Evolutionary conservation across 106 monocot genomes (phyloP), one percentile per base, ranked within the genome.

Genomic region (Dendrobium nobile): DNA sequence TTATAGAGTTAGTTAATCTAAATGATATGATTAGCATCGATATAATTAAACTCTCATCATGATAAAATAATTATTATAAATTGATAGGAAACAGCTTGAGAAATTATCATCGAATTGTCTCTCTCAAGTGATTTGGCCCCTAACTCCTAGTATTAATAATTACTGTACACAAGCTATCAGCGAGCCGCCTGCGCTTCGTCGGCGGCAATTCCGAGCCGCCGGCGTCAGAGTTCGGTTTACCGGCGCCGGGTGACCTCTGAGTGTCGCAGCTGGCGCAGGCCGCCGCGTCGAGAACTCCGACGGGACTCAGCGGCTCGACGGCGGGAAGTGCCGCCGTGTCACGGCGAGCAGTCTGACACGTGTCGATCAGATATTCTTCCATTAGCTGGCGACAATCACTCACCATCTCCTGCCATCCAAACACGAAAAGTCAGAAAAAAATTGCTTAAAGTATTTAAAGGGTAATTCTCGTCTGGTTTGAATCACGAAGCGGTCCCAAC

Each of bases 241-340:
- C 8, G 43, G 67, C 8, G n/a, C 26, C 56, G 3, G 81, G 78
- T 4, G 84, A 92, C 31, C 37, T 84, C 22, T 82, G 80, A 22
- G 88, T 76, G 68, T 90, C 85, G 79, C 88, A 88, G 82, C 92
- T 91, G 5, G 78, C 80, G 83, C 90, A 95, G 0, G 90, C 82
- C 13, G 88, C 89, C 31, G 92, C 92, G 64, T 95, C 95, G 9
- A 95, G 84, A 41, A 95, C 89, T 73, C 89, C 90, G 79, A 87
- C 84, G 0, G 94, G 94, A 77, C 92, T 94, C 70, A 33, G 70
- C 31, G 88, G 91, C 59, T 67, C 41, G 20, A 5, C 59, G 51
- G 83, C 77, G 79, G 73, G 73, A 17, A 10, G 73, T 20, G 61
- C 19, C 37, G 68, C 67, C 81, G 85, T 82, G 5, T 2, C 20